A percentile compares a stretch with the other conserved stretches of the same genome.
Conservation (phyloP, 306 rosid genomes). For the Prunus persica region DNA sequence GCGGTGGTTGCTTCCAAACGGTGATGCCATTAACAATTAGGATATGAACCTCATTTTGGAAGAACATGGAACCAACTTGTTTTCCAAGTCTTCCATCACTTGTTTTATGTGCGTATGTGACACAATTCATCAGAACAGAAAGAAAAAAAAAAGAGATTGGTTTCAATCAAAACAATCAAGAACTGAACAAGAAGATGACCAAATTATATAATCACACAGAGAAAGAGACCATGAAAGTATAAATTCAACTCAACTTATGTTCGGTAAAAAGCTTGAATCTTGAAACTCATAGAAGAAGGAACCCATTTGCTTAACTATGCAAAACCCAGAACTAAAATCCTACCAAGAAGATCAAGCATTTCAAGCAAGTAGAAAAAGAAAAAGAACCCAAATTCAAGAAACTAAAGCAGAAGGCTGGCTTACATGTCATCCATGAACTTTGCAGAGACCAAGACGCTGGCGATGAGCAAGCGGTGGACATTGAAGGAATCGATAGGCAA, state of each 20-base stretch:
- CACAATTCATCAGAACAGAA: no score
- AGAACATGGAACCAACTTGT: background rate
- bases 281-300: background rate
- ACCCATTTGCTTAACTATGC: background rate
- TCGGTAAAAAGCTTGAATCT: background rate
- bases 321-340: background rate
- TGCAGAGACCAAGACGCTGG: constrained; percentile 83
- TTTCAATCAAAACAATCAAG: background rate
- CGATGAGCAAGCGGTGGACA: constrained; percentile 76
- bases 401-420: constrained; percentile 15
- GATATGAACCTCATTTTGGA: background rate
- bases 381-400: background rate
- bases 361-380: no score
- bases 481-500: constrained; percentile 71
- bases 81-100: background rate
- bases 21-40: background rate
- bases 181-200: background rate
- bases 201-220: background rate
- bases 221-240: background rate
- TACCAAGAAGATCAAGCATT: background rate
- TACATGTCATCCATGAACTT: constrained; percentile 94
- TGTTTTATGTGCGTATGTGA: no score
- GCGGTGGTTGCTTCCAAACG: constrained; percentile 22
- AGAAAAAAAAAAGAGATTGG: no score
- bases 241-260: background rate